Evolutionary conservation across 441 rosid genomes (phyloP).

Genomic region (Jatropha podagrica): DNA sequence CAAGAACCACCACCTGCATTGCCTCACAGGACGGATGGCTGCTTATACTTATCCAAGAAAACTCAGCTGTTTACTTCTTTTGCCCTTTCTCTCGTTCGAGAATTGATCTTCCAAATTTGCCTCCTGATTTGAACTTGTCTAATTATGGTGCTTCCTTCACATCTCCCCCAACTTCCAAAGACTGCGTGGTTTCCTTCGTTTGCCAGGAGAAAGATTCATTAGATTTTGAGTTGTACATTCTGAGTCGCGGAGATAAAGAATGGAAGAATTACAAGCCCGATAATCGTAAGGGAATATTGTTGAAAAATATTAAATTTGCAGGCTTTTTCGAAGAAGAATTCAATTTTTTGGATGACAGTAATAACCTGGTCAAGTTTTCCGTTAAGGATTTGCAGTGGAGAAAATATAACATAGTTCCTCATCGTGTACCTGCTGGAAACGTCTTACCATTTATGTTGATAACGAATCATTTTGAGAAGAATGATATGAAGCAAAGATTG

Average conservation of each 20-base stretch:
- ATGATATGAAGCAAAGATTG: neutral
- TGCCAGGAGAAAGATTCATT: neutral
- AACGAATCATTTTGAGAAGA: neutral
- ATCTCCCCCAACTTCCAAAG: constrained; percentile 28
- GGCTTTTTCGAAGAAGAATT: constrained; percentile 3
- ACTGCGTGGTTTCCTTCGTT: constrained; percentile 22
- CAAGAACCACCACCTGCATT: constrained; percentile 23
- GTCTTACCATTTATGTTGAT: neutral
- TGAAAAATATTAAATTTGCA: neutral
- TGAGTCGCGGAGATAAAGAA: constrained; percentile 14
- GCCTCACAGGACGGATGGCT: constrained; percentile 35
- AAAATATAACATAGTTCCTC: neutral
- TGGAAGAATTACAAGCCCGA: constrained; percentile 12
- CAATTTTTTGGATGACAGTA: constrained; percentile 10
- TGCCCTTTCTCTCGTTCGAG: constrained; percentile 32
- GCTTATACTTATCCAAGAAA: constrained; percentile 5
- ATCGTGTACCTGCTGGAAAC: neutral
- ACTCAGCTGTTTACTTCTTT: constrained; percentile 25
- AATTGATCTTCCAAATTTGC: constrained; percentile 30
- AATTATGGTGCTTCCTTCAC: constrained; percentile 24
- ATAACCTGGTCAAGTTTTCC: neutral
- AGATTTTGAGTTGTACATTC: neutral
- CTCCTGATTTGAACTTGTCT: neutral
- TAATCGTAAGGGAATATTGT: neutral
- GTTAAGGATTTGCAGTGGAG: neutral